Evolutionary conservation across 1,139 yeast species (phyloP), one percentile per base, ranked within the genome.

Genomic region (Meyerozyma smithsonii): DNA sequence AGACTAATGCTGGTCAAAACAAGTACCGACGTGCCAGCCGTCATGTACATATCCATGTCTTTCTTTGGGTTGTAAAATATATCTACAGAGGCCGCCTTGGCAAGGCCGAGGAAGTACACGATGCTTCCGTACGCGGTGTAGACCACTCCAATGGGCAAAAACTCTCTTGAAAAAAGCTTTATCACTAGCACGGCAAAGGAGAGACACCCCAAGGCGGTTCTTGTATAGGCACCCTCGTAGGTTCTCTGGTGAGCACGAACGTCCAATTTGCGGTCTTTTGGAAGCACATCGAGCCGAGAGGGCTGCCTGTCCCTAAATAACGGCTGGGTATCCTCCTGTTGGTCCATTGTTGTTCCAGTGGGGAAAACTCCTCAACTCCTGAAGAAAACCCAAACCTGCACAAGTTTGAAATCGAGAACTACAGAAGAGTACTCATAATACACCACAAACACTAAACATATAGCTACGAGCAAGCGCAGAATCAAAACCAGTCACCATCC

Each of bases 221-320:
- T 53, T 10, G 79, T 69, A 49, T 77, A 77, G 3, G 83, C 81
- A 0, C 83, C 83, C 53, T 77, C 82, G 49, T 77, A 77, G 1
- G 83, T 77, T 46, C 83, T 54, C 52, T 77, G 83, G 52, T 77
- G 81, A 1, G 83, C 83, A 44, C 83, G 49, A 4, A 77, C 69
- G 46, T 77, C 83, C 32, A 76, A 56, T 48, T 72, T 72, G 4
- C 60, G 61, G 8, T 51, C 54, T 30, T 65, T 61, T 3, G 74
- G 50, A 19, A 69, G 54, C 8, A 52, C 47, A 40, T 66, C 71
- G 15, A 70, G 50, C 21, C 66, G 47, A 1, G 73, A 66, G 2
- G 69, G 67, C 10, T 57, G 49, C 35, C 72, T 46, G 12, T 52
- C 49, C 17, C 10, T 8, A 12, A 26, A 15, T 14, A 26, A 26